Base-by-base conservation (phyloP, 2,329 filamentous ascomycete species). In the Penicillium expansum region DNA sequence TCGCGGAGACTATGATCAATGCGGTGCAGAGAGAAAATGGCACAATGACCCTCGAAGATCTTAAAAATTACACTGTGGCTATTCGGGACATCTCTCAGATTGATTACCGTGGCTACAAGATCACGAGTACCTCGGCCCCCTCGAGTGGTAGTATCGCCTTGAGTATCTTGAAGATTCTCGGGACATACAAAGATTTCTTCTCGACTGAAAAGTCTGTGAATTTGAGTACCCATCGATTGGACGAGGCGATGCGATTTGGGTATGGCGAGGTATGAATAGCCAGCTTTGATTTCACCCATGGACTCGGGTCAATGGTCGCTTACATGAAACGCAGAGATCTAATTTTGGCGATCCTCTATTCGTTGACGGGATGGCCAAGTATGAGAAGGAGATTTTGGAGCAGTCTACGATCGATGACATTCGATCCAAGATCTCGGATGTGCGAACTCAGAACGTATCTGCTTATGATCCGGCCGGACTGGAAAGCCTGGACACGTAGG, bases 211-310 rank as follows among this genome's bases (percentile, higher is more conserved):
- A 74, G 4, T 39, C 61, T 18, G 62, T 83, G 20, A 87, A 91
- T 64, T 76, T 95, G 0, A 91, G 87, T 37, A 88, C 87, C 0
- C 94, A 97, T 74, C 85, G 90, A 14, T 82, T 96, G 62, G 86
- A 91, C 68, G 94, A 97, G 79, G 89, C 92, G 13, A 91, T 96
- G 77, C 84, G 91, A 22, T 97, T 96, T 71, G 92, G 85, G 3
- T 97, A 97, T 70, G 92, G 88, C 37, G 73, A 80, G 70, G 76
- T 77, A 62, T 38, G 62, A 47, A 20, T 6, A 16, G 6, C 9
- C 0, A 4, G 18, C 27, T 27, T 35, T 1, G 45, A 13, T 24
- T 10, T 30, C 5, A 14, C 16, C 13, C 4, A 16, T 13, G 9
- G 2, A n/a, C 5, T 47, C 7, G 1, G 32, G 37, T 6, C 14